phyloP scores from a whole-genome alignment of 306 rosid genomes.

The Cicer yamashitae region DNA sequence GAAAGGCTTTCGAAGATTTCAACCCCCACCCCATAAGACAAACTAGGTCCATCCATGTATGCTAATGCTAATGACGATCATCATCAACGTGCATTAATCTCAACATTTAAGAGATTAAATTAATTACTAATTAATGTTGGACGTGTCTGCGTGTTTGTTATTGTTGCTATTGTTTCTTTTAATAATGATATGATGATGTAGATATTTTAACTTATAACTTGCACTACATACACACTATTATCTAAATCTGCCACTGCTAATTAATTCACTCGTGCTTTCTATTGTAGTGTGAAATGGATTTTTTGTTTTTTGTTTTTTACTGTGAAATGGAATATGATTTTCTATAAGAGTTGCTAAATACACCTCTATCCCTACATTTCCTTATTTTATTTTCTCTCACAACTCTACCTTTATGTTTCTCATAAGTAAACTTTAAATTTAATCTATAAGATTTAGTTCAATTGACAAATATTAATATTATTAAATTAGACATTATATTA shows the following conservation, averaged over 20 bases:
- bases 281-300: constrained; percentile 27
- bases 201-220: neutral
- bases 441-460: too few relatives aligned
- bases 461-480: too few relatives aligned
- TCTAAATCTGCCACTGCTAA: neutral
- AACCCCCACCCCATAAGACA: constrained; percentile 16
- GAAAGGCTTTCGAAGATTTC: constrained; percentile 38
- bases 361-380: neutral
- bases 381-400: neutral
- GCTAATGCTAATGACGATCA: neutral
- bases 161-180: neutral
- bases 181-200: neutral
- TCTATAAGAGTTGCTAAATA: neutral
- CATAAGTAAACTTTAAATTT: too few relatives aligned
- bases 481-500: too few relatives aligned
- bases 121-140: neutral
- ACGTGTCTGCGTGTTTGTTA: neutral
- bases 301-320: too few relatives aligned
- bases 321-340: constrained; percentile 37
- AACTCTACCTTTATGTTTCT: neutral
- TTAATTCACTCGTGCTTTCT: neutral
- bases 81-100: neutral
- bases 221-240: neutral
- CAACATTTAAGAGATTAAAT: neutral
- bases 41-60: constrained; percentile 12